These are phyloP conservation scores for Chalaropsis thielavioides DNA, from an alignment of 2,329 filamentous ascomycete species.

Conservation along the genomic window DNA sequence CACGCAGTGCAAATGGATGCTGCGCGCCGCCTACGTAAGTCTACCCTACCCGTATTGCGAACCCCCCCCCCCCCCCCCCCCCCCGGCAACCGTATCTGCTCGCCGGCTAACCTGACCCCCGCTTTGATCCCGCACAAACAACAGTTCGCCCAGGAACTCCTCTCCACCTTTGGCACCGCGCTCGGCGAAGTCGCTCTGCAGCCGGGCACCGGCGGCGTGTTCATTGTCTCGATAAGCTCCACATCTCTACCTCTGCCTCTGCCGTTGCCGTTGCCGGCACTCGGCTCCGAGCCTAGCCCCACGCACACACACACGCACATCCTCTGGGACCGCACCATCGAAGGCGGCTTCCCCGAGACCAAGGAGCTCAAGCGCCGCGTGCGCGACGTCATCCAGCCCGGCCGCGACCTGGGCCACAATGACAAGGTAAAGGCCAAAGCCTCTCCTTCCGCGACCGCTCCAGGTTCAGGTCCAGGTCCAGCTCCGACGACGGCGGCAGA, in stretches of 20 bases:
- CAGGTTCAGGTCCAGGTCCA: not conserved
- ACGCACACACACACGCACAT: conserved; percentile 25
- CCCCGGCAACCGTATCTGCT: not conserved
- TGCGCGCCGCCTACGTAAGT: conserved; percentile 69
- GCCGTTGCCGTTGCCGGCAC: not conserved
- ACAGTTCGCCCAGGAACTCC: conserved; percentile 54
- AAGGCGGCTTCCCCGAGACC: conserved; percentile 87
- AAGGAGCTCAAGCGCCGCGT: conserved; percentile 80
- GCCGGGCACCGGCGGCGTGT: conserved; percentile 71
- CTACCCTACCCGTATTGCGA: conserved; percentile 2
- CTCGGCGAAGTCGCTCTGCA: conserved; percentile 81
- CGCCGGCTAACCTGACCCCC: not conserved
- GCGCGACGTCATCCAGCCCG: conserved; percentile 67
- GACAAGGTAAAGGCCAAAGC: conserved; percentile 33
- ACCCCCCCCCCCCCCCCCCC: not conserved
- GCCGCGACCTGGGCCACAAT: conserved; percentile 66
- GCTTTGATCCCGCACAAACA: not conserved
- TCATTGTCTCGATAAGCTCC: conserved; percentile 51
- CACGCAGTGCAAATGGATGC: conserved; percentile 87
- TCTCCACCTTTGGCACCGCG: conserved; percentile 75
- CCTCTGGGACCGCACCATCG: conserved; percentile 75
- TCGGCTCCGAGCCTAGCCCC: not conserved
- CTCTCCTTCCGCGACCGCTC: not conserved
- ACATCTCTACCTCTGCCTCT: conserved; percentile 7
- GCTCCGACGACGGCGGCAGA: too few species aligned